Conservation (phyloP, 2,329 filamentous ascomycete species). For the Alternaria viburni region DNA sequence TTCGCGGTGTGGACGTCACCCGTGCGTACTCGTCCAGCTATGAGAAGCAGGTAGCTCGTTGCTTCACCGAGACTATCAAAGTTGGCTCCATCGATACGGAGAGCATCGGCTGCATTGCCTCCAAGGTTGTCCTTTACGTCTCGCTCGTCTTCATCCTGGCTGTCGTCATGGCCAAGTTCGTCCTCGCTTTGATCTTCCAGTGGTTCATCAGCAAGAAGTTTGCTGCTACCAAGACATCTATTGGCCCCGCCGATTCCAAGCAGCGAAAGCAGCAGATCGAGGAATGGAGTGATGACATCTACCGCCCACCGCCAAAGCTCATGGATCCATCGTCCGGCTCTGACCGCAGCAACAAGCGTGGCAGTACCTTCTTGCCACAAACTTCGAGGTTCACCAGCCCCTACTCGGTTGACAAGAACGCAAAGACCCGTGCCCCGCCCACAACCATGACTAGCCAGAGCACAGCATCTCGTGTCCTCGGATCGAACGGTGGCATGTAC, state of each 20-base stretch:
- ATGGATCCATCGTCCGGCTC: conserved; percentile 71
- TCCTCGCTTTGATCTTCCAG: conserved; percentile 89
- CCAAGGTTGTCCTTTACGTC: conserved; percentile 94
- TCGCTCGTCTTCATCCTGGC: conserved; percentile 90
- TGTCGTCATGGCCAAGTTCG: conserved; percentile 84
- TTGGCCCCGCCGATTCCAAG: conserved; percentile 75
- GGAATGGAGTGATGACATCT: conserved; percentile 97
- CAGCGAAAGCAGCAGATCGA: conserved; percentile 93
- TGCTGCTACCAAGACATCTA: conserved; percentile 82
- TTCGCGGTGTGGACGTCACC: conserved; percentile 88
- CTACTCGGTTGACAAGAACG: conserved; percentile 72
- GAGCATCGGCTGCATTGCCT: conserved; percentile 95
- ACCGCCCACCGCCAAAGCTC: conserved; percentile 83
- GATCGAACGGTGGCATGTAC: conserved; percentile 72
- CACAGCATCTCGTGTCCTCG: conserved; percentile 73
- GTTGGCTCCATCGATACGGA: conserved; percentile 96
- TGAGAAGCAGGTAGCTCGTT: conserved; percentile 84
- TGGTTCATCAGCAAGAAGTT: conserved; percentile 94
- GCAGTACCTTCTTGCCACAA: conserved; percentile 84
- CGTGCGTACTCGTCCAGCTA: conserved; percentile 78
- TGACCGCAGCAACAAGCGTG: conserved; percentile 79
- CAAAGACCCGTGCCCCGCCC: conserved; percentile 64
- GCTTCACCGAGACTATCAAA: conserved; percentile 91
- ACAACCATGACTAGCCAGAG: conserved; percentile 96
- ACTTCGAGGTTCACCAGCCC: conserved; percentile 95